phyloP scores from a whole-genome alignment of 2,329 filamentous ascomycete species.

The Seiridium cupressi region DNA sequence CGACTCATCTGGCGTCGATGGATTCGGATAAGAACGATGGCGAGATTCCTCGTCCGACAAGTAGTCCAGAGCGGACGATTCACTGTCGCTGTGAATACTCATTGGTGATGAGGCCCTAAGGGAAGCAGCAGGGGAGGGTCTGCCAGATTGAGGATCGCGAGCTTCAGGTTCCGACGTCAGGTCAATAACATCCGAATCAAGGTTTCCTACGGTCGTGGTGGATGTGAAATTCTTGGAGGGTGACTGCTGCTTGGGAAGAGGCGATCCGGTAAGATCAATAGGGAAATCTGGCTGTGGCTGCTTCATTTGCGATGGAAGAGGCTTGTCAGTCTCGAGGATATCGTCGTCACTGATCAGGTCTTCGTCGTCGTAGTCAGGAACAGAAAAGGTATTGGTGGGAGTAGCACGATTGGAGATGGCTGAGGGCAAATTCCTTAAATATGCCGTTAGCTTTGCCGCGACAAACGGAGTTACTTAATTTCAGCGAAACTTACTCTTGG shows the following conservation, averaged over 20 bases:
- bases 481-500: background rate
- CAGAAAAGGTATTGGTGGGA: constrained; percentile 2
- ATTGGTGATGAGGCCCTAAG: background rate
- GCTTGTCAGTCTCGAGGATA: background rate
- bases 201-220: background rate
- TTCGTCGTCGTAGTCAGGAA: constrained; percentile 6
- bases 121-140: background rate
- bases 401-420: background rate
- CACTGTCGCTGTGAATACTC: background rate
- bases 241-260: background rate
- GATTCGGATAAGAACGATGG: no score
- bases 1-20: background rate
- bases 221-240: background rate
- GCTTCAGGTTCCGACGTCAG: constrained; percentile 2
- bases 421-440: background rate
- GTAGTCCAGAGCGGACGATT: no score
- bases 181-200: constrained; percentile 2
- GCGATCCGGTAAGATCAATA: background rate
- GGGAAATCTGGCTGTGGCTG: background rate
- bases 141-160: background rate
- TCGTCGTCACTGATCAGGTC: background rate
- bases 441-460: background rate
- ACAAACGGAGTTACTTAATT: background rate
- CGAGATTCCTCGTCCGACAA: no score
- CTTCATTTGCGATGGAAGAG: background rate